phyloP scores from a whole-genome alignment of 768 basidiomycete genomes.

The Infundibulicybe gibba region DNA sequence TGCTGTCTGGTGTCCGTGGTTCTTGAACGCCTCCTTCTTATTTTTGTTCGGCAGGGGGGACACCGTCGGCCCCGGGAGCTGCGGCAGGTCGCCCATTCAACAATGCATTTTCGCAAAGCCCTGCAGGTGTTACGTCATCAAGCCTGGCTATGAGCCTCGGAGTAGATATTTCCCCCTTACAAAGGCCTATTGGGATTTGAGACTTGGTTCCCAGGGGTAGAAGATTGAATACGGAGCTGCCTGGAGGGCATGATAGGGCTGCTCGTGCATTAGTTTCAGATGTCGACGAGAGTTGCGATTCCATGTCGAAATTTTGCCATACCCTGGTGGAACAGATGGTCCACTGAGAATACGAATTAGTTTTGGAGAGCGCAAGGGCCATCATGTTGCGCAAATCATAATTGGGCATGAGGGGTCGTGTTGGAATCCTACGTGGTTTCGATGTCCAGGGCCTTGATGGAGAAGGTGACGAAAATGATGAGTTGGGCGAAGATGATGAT shows the following conservation, averaged over 20 bases:
- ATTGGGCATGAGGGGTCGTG: slow-evolving; percentile 2
- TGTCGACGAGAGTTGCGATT: slow-evolving; percentile 7
- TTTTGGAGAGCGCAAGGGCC: too few species aligned
- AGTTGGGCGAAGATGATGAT: slow-evolving; percentile 17
- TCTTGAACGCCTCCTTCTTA: slow-evolving; percentile 66
- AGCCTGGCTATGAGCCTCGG: too few species aligned
- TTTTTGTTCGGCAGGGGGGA: slow-evolving; percentile 68
- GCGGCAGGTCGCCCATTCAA: neutral
- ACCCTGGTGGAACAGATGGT: slow-evolving; percentile 12
- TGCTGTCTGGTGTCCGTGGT: slow-evolving; percentile 7
- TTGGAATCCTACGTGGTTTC: neutral
- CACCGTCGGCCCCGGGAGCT: slow-evolving; percentile 15
- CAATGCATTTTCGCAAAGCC: slow-evolving; percentile 3
- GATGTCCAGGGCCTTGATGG: slow-evolving; percentile 8
- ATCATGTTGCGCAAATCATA: slow-evolving; percentile 6
- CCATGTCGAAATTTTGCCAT: slow-evolving; percentile 11
- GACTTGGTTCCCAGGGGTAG: slow-evolving; percentile 33
- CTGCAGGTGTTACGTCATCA: too few species aligned
- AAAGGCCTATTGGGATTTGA: neutral
- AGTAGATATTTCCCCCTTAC: too few species aligned
- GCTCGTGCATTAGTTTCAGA: slow-evolving; percentile 18
- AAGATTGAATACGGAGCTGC: slow-evolving; percentile 37
- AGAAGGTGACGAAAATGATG: slow-evolving; percentile 15
- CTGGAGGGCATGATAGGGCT: slow-evolving; percentile 10
- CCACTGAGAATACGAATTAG: too few species aligned